Evolutionary conservation across 768 basidiomycete species (phyloP).

Genomic region (Clitopilus hobsonii): DNA sequence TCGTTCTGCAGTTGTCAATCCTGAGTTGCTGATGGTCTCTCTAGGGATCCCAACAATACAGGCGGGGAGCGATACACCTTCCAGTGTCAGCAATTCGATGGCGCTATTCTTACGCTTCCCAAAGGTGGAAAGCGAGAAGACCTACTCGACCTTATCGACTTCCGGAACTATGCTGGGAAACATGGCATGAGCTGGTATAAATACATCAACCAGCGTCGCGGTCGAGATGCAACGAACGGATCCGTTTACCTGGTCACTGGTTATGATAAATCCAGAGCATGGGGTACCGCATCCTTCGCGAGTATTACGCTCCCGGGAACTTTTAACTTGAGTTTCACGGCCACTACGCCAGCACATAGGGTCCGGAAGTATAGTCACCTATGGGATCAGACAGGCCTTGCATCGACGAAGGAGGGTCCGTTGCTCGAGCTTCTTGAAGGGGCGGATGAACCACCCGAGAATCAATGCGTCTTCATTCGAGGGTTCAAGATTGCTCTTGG

Average conservation of each 20-base stretch:
- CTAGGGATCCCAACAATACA: neutral
- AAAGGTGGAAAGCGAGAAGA: neutral
- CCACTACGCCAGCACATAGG: neutral
- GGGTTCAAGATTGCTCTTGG: neutral
- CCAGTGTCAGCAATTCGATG: neutral
- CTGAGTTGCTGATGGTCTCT: too few relatives aligned
- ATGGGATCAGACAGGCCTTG: neutral
- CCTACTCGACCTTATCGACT: neutral
- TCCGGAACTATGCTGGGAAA: neutral
- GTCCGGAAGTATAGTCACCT: neutral
- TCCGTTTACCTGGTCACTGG: neutral
- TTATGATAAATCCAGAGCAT: neutral
- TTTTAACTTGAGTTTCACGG: neutral
- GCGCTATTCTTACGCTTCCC: neutral
- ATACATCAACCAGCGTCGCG: neutral
- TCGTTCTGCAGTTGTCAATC: too few relatives aligned
- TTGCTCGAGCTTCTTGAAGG: neutral
- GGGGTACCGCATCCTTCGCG: neutral
- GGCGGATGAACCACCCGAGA: neutral
- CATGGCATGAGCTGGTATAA: neutral
- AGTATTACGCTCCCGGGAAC: neutral
- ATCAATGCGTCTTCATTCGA: neutral
- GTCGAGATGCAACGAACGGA: neutral
- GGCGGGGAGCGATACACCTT: neutral
- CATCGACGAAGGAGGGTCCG: neutral